Base-by-base conservation (phyloP, 177 flowering plant species). In the Vitis hybrid region DNA sequence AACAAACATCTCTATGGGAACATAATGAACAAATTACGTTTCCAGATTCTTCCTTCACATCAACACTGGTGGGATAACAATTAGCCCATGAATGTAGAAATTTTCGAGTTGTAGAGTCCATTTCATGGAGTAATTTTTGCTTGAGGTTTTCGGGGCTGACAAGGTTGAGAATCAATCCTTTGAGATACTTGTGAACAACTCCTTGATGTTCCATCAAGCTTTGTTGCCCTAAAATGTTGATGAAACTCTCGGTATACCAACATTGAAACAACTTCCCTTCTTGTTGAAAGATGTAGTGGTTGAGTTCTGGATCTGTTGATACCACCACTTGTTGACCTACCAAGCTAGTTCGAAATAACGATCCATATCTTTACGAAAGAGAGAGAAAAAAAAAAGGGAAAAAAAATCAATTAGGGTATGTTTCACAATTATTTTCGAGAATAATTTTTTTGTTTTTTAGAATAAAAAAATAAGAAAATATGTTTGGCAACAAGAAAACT, bases 241-340 rank as follows among this genome's bases (percentile, higher is more conserved):
- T 14, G 3, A 71, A 53, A 39, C 61, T 55, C 8, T 64, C 68
- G 0, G 63, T 45, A 10, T 55, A 71, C 54, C 56, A 54, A 4
- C 26, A 22, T 22, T 22, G 26, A 22, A 22, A 22, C 26, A 22
- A 22, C 26, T 22, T 22, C 26, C 26, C 26, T 22, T 22, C 3
- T 22, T 22, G 26, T 22, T 22, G 26, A 2, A 22, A 22, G 3
- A 22, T 22, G 50, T 55, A 55, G 1, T 71, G 73, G 61, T 70
- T 79, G 56, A 74, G 48, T 4, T 73, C 71, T 1, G 73, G 66
- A 18, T 79, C 75, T 0, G 79, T 22, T 3, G 82, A 76, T 1
- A 76, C 59, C 13, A 79, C 69, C 26, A 76, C 63, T 4, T 64
- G 71, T 15, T 57, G 48, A 14, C 82, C 80, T 22, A 22, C 3